phyloP scores from a whole-genome alignment of 345 rosid species.

The Fremontodendron californicum region DNA sequence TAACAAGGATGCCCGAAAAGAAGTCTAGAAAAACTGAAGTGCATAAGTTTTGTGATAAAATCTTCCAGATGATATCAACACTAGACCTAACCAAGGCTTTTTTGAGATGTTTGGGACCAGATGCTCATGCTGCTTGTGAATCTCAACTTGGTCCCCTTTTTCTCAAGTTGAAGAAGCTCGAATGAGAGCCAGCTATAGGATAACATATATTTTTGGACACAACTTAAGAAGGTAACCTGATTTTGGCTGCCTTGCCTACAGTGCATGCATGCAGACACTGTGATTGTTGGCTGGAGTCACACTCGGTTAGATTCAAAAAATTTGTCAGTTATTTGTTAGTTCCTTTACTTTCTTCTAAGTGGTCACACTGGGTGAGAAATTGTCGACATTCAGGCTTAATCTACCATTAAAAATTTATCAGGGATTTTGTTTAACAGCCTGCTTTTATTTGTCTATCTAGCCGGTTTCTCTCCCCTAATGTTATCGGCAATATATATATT shows the following conservation, averaged over 20 bases:
- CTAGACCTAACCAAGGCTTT: slow-evolving; percentile 50
- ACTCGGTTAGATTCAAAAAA: no score
- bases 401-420: not conserved
- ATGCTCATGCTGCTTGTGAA: slow-evolving; percentile 62
- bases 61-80: slow-evolving; percentile 51
- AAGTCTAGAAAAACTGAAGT: slow-evolving; percentile 57
- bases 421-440: not conserved
- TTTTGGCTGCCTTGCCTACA: not conserved
- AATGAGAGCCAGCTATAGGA: not conserved
- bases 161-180: slow-evolving; percentile 45
- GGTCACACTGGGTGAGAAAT: not conserved
- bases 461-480: not conserved
- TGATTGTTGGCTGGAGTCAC: no score
- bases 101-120: slow-evolving; percentile 49
- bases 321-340: no score
- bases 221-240: not conserved
- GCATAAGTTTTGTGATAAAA: slow-evolving; percentile 58
- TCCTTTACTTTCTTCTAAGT: not conserved
- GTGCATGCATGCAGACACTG: not conserved
- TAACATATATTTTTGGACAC: not conserved
- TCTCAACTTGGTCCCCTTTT: slow-evolving; percentile 55
- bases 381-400: not conserved
- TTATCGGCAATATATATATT: not conserved
- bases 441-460: not conserved
- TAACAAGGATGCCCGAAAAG: slow-evolving; percentile 62